Percentiles rank a stretch among this genome's conserved stretches.
Conservation (phyloP, 2,329 filamentous ascomycete genomes). For the Pyricularia grisea region DNA sequence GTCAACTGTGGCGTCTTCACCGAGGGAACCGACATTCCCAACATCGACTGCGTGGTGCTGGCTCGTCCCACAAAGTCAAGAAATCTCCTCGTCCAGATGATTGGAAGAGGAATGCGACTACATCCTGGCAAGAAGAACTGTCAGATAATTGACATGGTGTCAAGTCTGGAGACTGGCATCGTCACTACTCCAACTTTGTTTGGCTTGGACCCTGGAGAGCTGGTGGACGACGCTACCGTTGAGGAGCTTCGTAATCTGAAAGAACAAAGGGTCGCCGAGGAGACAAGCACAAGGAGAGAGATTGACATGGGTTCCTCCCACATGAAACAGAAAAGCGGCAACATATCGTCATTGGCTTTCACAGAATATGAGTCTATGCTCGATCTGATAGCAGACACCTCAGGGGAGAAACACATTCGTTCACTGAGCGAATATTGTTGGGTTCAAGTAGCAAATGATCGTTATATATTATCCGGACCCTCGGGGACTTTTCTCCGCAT, state of each 20-base stretch:
- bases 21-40: slow-evolving; percentile 95
- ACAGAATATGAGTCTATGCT: slow-evolving; percentile 89
- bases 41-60: slow-evolving; percentile 87
- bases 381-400: slow-evolving; percentile 77
- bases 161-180: slow-evolving; percentile 73
- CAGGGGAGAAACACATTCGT: slow-evolving; percentile 69
- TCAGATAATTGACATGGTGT: slow-evolving; percentile 94
- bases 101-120: slow-evolving; percentile 83
- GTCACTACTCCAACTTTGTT: slow-evolving; percentile 88
- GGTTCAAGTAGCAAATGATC: slow-evolving; percentile 65
- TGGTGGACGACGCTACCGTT: slow-evolving; percentile 59
- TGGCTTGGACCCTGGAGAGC: slow-evolving; percentile 73
- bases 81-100: slow-evolving; percentile 97
- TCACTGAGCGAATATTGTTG: slow-evolving; percentile 67
- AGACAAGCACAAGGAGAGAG: slow-evolving; percentile 16
- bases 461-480: slow-evolving; percentile 61
- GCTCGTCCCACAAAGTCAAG: slow-evolving; percentile 82
- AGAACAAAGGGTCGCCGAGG: slow-evolving; percentile 34
- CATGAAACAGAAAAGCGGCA: slow-evolving; percentile 8
- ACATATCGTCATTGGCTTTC: slow-evolving; percentile 42
- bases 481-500: slow-evolving; percentile 53
- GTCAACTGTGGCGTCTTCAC: slow-evolving; percentile 96
- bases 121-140: slow-evolving; percentile 76
- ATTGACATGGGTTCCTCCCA: not conserved
- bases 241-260: slow-evolving; percentile 50